These are phyloP conservation scores for Carex arenaria DNA, from an alignment of 202 grass and related monocot species.

Conservation along the genomic window DNA sequence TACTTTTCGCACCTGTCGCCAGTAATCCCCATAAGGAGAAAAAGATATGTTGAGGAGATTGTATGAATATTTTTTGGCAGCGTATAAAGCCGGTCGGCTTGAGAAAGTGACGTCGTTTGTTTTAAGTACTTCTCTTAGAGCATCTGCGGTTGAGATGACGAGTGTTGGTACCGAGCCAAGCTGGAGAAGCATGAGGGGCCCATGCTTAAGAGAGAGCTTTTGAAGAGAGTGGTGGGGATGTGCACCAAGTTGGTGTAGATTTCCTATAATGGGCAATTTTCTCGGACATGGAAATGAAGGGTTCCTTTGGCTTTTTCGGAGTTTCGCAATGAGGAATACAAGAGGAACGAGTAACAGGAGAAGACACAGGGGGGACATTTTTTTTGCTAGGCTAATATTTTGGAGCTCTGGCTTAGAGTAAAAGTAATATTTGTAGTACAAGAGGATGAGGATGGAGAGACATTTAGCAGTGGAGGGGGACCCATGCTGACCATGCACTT, in stretches of 20 bases:
- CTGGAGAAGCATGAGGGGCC: conserved; percentile 57
- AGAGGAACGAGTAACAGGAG: conserved; percentile 18
- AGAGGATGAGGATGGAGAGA: not conserved
- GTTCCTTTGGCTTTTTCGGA: not conserved
- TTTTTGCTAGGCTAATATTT: not conserved
- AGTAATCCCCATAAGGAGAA: conserved; percentile 40
- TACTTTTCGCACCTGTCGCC: conserved; percentile 47
- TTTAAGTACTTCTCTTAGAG: conserved; percentile 32
- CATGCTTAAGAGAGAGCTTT: conserved; percentile 30
- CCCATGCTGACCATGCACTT: too few species aligned
- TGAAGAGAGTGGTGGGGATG: conserved; percentile 42
- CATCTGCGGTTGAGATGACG: conserved; percentile 47
- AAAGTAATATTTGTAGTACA: not conserved
- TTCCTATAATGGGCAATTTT: conserved; percentile 50
- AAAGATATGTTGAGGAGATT: conserved; percentile 35
- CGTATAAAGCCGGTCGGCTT: conserved; percentile 31
- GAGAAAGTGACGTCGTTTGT: conserved; percentile 49
- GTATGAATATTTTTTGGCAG: conserved; percentile 35
- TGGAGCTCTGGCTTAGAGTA: not conserved
- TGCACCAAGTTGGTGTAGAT: conserved; percentile 53
- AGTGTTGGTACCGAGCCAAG: conserved; percentile 47
- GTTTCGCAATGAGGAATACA: conserved; percentile 19
- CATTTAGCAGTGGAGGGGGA: too few species aligned
- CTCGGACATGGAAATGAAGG: conserved; percentile 18
- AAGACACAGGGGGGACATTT: conserved; percentile 5